Evolutionary conservation across 2,329 filamentous ascomycete genomes (phyloP).

Genomic region (Pseudogymnoascus sp.): DNA sequence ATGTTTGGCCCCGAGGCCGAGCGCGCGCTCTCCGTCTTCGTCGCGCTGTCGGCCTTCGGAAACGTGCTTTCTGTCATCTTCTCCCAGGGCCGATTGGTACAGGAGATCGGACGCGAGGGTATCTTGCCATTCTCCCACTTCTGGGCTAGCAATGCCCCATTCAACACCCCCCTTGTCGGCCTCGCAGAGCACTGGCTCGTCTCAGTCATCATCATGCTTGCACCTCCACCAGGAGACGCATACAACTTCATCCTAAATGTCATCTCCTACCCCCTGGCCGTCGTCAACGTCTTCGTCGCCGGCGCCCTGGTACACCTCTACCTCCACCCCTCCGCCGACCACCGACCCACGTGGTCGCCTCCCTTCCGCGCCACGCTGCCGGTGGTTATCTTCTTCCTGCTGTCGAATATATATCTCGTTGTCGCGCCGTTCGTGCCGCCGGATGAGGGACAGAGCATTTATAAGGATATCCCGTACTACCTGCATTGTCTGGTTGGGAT

Average conservation of each 20-base stretch:
- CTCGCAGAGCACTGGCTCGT: slow-evolving; percentile 57
- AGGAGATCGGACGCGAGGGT: slow-evolving; percentile 57
- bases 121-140: slow-evolving; percentile 54
- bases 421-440: slow-evolving; percentile 51
- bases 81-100: slow-evolving; percentile 56
- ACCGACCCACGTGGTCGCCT: slow-evolving; percentile 43
- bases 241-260: slow-evolving; percentile 57
- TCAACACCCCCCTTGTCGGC: slow-evolving; percentile 52
- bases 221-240: slow-evolving; percentile 57
- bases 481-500: slow-evolving; percentile 50
- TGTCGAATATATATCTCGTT: slow-evolving; percentile 53
- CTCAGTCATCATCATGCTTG: slow-evolving; percentile 56
- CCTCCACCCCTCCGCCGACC: slow-evolving; percentile 36
- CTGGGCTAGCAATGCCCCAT: slow-evolving; percentile 56
- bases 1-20: slow-evolving; percentile 46
- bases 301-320: slow-evolving; percentile 46
- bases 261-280: slow-evolving; percentile 55
- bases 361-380: slow-evolving; percentile 46
- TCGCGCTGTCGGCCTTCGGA: slow-evolving; percentile 58
- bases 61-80: slow-evolving; percentile 62
- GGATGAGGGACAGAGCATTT: slow-evolving; percentile 41
- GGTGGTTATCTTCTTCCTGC: slow-evolving; percentile 48
- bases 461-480: slow-evolving; percentile 46
- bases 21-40: slow-evolving; percentile 53
- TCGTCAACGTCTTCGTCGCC: slow-evolving; percentile 47